phyloP scores from a whole-genome alignment of 2,329 filamentous ascomycete genomes.

The Penicillium sp. region DNA sequence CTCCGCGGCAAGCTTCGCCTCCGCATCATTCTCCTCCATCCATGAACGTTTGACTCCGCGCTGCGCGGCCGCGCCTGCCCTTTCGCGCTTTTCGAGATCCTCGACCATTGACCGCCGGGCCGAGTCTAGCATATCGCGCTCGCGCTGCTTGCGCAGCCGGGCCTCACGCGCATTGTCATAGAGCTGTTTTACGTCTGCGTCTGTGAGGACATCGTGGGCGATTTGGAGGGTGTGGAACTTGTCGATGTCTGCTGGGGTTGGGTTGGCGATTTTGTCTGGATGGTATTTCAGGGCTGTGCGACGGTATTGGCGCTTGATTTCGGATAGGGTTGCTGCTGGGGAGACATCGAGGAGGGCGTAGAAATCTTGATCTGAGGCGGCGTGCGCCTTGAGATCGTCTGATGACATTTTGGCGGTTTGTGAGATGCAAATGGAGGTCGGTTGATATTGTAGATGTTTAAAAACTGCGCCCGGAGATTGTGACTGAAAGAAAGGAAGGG shows the following conservation, averaged over 20 bases:
- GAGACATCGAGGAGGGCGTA: slow-evolving; percentile 73
- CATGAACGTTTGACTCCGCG: slow-evolving; percentile 58
- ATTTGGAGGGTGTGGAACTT: slow-evolving; percentile 84
- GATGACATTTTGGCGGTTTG: slow-evolving; percentile 33
- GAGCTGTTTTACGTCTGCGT: slow-evolving; percentile 67
- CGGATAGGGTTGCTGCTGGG: slow-evolving; percentile 64
- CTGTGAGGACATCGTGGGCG: slow-evolving; percentile 79
- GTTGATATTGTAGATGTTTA: neutral
- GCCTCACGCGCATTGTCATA: slow-evolving; percentile 79
- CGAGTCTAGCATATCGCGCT: slow-evolving; percentile 72
- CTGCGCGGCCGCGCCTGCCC: slow-evolving; percentile 44
- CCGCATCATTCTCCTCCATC: slow-evolving; percentile 46
- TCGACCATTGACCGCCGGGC: slow-evolving; percentile 76
- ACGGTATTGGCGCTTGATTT: slow-evolving; percentile 81
- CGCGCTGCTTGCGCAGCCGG: slow-evolving; percentile 65
- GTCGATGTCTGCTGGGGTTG: slow-evolving; percentile 66
- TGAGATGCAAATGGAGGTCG: slow-evolving; percentile 36
- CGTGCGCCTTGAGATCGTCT: slow-evolving; percentile 57
- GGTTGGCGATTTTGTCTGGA: slow-evolving; percentile 80
- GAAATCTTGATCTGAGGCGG: slow-evolving; percentile 67
- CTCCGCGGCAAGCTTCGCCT: slow-evolving; percentile 54
- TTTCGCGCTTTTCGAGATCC: slow-evolving; percentile 78
- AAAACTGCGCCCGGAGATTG: too few species aligned
- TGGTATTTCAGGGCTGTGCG: slow-evolving; percentile 87
- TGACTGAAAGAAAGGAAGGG: neutral